Evolutionary conservation across 768 basidiomycete species (phyloP), one percentile per base, ranked within the genome.

Genomic region (Panellus pusillus): DNA sequence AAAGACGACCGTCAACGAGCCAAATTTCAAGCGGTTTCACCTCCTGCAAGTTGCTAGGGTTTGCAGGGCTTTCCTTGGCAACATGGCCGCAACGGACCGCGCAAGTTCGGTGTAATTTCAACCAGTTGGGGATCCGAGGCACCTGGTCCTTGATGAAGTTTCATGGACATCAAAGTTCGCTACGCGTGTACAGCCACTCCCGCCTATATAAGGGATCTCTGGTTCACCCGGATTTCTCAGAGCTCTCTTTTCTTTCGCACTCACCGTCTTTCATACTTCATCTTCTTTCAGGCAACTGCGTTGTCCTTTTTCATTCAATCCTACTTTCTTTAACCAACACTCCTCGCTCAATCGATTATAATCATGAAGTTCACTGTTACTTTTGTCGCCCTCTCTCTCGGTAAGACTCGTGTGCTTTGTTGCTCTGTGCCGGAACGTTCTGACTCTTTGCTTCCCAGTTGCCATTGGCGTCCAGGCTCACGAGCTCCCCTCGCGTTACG

Each of bases 281-380:
- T 35, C 41, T 35, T 56, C 39, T 24, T 28, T 18, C 32, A 35
- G 55, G 38, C 55, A 56, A 56, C 55, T 51, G 55, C 32, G 55
- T 56, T 56, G 55, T 56, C 55, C n/a, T 24, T 45, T 32, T 46
- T 35, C 44, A 48, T 46, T 41, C 48, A 49, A 36, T 1, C n/a
- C 17, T 44, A 50, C 44, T 15, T 24, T 46, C 31, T 35, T 39
- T 32, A 35, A 35, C 7, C 45, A 27, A 18, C 20, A 32, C 47
- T 18, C 24, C 41, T 14, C 39, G 13, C 48, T 39, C 9, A 29
- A 39, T 37, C 31, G 15, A 55, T 36, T 36, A 28, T 39, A 36
- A 57, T 8, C 56, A 57, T 57, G 56, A 52, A 57, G 41, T 57
- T 57, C 47, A 52, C 56, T 31, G 47, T 50, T 49, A 52, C 56